These are phyloP conservation scores for Talaromyces sp. DNA, from an alignment of 2,329 filamentous ascomycete genomes.

Conservation along the genomic window DNA sequence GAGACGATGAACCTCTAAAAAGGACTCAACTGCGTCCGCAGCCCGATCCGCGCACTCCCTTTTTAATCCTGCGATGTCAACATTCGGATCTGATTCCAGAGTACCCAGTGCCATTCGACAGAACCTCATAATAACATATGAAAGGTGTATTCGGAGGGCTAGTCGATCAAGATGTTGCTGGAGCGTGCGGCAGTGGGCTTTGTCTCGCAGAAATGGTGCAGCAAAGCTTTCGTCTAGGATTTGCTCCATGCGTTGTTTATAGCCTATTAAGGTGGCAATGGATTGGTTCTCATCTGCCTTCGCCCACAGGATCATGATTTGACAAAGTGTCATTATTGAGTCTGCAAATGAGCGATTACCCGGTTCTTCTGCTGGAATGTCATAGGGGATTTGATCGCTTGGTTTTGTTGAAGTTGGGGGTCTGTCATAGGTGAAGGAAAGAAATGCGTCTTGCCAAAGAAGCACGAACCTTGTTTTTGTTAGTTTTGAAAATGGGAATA, in stretches of 20 bases:
- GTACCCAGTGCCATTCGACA: not conserved
- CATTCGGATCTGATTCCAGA: not conserved
- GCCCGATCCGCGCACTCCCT: not conserved
- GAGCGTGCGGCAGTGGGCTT: slow-evolving; percentile 16
- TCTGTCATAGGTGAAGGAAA: slow-evolving; percentile 29
- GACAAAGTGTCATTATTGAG: not conserved
- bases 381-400: slow-evolving; percentile 13
- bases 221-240: not conserved
- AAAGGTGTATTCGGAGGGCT: not conserved
- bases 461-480: slow-evolving; percentile 20
- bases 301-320: not conserved
- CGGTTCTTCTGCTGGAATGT: not conserved
- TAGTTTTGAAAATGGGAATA: not conserved
- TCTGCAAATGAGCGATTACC: not conserved
- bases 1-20: slow-evolving; percentile 21
- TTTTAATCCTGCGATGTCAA: not conserved
- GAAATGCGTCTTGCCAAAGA: slow-evolving; percentile 27
- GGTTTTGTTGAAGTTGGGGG: slow-evolving; percentile 18
- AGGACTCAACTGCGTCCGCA: slow-evolving; percentile 8
- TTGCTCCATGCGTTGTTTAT: not conserved
- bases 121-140: not conserved
- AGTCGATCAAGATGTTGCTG: slow-evolving; percentile 8
- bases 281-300: not conserved
- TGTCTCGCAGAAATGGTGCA: slow-evolving; percentile 17
- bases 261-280: not conserved